Conservation (phyloP, 441 rosid genomes). For the Adansonia gregorii region DNA sequence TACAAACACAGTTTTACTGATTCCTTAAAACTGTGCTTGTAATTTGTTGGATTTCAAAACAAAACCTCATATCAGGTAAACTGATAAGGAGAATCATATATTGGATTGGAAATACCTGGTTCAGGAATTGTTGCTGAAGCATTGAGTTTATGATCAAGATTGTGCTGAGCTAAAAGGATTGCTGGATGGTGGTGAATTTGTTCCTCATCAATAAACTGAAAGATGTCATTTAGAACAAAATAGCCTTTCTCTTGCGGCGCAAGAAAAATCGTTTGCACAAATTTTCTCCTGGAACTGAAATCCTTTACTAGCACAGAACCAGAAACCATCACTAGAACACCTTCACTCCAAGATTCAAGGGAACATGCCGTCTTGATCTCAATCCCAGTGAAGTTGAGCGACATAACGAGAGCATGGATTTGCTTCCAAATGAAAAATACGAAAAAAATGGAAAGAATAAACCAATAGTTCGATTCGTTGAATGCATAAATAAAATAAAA, state of each 20-base stretch:
- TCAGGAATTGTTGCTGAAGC: slow-evolving; percentile 42
- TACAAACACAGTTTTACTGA: not conserved
- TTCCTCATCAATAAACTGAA: slow-evolving; percentile 71
- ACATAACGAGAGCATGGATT: slow-evolving; percentile 72
- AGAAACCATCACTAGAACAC: slow-evolving; percentile 82
- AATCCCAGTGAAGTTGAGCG: slow-evolving; percentile 57
- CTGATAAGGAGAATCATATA: not conserved
- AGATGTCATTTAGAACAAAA: slow-evolving; percentile 88
- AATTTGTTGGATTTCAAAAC: not conserved
- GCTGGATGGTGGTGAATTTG: slow-evolving; percentile 56
- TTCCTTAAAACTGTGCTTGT: not conserved
- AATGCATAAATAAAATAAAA: slow-evolving; percentile 3
- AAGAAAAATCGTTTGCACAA: slow-evolving; percentile 88
- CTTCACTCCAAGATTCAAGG: slow-evolving; percentile 82
- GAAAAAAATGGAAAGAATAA: not conserved
- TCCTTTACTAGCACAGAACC: slow-evolving; percentile 70
- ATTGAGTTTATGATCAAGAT: slow-evolving; percentile 43
- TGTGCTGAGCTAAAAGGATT: slow-evolving; percentile 46
- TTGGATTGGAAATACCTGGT: slow-evolving; percentile 43
- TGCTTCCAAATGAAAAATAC: slow-evolving; percentile 54
- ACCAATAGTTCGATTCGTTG: not conserved
- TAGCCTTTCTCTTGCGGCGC: slow-evolving; percentile 90
- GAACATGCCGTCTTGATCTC: slow-evolving; percentile 75
- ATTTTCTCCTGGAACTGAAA: slow-evolving; percentile 62
- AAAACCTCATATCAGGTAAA: not conserved